Conservation (phyloP, 192 early-diverging fungal genomes). For the Backusella psychrophila region DNA sequence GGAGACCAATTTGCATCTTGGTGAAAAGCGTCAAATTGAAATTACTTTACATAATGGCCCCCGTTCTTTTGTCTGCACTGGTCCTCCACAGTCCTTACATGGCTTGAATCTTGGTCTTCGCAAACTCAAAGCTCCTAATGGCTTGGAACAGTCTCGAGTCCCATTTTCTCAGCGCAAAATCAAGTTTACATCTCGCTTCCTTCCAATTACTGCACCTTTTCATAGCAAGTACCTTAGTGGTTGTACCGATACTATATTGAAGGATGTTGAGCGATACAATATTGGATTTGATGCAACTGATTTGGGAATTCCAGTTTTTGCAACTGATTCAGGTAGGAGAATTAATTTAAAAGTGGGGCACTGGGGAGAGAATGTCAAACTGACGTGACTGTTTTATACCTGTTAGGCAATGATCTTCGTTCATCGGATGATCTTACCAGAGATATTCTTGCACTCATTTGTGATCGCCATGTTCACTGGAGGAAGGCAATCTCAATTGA, state of each 20-base stretch:
- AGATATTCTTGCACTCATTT: constrained; percentile 72
- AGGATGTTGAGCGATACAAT: constrained; percentile 66
- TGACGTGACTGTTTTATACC: neutral
- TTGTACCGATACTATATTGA: constrained; percentile 59
- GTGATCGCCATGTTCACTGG: constrained; percentile 72
- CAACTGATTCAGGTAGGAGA: constrained; percentile 68
- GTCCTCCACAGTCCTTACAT: constrained; percentile 87
- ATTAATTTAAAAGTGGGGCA: constrained; percentile 8
- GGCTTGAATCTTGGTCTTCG: constrained; percentile 89
- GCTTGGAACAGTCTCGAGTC: constrained; percentile 84
- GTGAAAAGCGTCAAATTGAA: constrained; percentile 78
- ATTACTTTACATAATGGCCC: constrained; percentile 91
- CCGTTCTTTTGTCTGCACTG: constrained; percentile 85
- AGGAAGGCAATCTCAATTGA: constrained; percentile 58
- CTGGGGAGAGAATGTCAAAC: constrained; percentile 9
- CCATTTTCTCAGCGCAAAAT: constrained; percentile 88
- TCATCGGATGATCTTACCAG: constrained; percentile 51
- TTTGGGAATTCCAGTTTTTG: constrained; percentile 73
- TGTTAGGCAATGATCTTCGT: constrained; percentile 65
- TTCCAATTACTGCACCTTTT: constrained; percentile 92
- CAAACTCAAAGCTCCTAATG: constrained; percentile 84
- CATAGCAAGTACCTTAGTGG: constrained; percentile 79
- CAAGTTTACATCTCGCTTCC: constrained; percentile 87
- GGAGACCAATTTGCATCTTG: constrained; percentile 83
- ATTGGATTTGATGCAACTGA: constrained; percentile 62